Percentiles rank a stretch among this genome's conserved stretches.
These are phyloP conservation scores for Penicillium bovifimosum DNA, from an alignment of 495 filamentous ascomycete species.

Conservation along the genomic window DNA sequence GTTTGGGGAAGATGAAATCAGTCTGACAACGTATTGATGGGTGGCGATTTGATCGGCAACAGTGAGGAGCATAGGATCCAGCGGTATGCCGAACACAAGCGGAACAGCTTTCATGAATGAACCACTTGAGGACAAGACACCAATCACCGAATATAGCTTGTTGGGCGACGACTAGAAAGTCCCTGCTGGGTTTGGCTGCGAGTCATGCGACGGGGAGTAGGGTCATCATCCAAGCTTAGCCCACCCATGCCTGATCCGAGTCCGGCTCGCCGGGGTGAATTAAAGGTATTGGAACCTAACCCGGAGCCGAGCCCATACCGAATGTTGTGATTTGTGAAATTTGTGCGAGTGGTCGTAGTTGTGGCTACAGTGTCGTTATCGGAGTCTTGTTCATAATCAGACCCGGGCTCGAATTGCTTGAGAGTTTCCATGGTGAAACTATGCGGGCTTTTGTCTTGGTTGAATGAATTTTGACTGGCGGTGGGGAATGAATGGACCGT, in stretches of 20 bases:
- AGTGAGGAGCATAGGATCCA: background rate
- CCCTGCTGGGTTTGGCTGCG: conserved; percentile 37
- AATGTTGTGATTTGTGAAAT: conserved; percentile 37
- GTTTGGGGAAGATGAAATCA: background rate
- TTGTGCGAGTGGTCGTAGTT: conserved; percentile 31
- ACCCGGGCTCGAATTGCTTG: conserved; percentile 28
- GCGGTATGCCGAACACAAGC: background rate
- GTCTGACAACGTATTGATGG: background rate
- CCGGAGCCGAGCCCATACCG: conserved; percentile 28
- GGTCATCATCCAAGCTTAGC: conserved; percentile 40
- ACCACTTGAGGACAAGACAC: background rate
- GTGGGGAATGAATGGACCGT: conserved; percentile 10
- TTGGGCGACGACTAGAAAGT: conserved; percentile 6
- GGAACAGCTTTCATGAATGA: background rate
- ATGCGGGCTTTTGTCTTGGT: conserved; percentile 21
- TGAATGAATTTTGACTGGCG: background rate
- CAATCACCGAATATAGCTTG: conserved; percentile 2
- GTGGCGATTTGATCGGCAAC: background rate
- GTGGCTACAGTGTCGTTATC: conserved; percentile 40
- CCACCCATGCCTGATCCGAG: conserved; percentile 37
- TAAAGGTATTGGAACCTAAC: conserved; percentile 13
- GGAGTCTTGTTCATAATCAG: conserved; percentile 40
- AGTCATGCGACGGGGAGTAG: conserved; percentile 32
- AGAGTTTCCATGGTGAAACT: conserved; percentile 37
- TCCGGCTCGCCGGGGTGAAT: conserved; percentile 31